A percentile compares a stretch with the other conserved stretches of the same genome.
Conservation (phyloP, 768 basidiomycete genomes). For the Daedalea quercina region DNA sequence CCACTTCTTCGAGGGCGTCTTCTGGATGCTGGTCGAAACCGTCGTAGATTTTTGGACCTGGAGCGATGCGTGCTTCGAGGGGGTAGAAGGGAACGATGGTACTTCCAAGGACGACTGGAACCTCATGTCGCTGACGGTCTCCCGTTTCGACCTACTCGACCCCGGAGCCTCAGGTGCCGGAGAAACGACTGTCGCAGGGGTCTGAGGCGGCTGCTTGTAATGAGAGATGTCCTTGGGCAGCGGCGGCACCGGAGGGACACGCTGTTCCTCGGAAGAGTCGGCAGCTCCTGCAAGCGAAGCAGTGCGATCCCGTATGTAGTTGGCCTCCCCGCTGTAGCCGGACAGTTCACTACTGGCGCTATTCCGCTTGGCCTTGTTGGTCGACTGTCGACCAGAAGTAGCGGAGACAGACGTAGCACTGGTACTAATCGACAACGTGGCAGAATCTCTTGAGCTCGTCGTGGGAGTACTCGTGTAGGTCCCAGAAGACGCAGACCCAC, state of each 20-base stretch:
- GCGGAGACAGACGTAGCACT: conserved; percentile 73
- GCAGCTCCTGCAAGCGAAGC: conserved; percentile 51
- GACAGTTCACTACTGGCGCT: conserved; percentile 86
- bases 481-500: conserved; percentile 85
- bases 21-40: conserved; percentile 31
- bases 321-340: conserved; percentile 61
- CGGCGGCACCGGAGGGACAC: conserved; percentile 91
- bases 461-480: conserved; percentile 74
- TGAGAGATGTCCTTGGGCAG: conserved; percentile 84
- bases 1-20: conserved; percentile 95
- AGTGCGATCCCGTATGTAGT: conserved; percentile 60
- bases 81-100: conserved; percentile 30
- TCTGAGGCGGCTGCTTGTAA: conserved; percentile 63
- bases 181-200: conserved; percentile 48
- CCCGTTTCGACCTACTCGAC: conserved; percentile 28
- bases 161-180: conserved; percentile 36
- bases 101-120: conserved; percentile 48
- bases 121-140: conserved; percentile 38
- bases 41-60: conserved; percentile 19
- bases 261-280: conserved; percentile 52
- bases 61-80: conserved; percentile 19
- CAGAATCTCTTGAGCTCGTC: conserved; percentile 80
- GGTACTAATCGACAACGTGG: conserved; percentile 71
- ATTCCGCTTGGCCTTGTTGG: conserved; percentile 58
- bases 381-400: conserved; percentile 66